A percentile compares a stretch with the other conserved stretches of the same genome.
These are phyloP conservation scores for Larix kaempferi DNA, from an alignment of 75 land plant species.

Conservation along the genomic window DNA sequence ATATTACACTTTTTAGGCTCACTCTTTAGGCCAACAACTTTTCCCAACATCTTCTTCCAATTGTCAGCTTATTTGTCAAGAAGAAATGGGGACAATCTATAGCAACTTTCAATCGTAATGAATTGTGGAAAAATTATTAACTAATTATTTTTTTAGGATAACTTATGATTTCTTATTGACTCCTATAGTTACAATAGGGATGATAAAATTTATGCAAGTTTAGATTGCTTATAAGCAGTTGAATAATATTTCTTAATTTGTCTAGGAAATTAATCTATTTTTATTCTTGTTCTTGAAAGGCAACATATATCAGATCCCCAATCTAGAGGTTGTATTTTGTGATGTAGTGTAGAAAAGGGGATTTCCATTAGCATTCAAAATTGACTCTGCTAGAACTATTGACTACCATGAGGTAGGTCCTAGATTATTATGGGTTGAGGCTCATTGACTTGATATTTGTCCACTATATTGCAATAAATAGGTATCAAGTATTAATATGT, in stretches of 20 bases:
- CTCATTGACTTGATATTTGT: neutral
- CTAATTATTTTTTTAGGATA: no score
- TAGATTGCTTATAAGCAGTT: no score
- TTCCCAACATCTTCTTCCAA: no score
- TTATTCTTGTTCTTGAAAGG: constrained; percentile 23
- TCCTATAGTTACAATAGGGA: no score
- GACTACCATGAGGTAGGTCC: constrained; percentile 80
- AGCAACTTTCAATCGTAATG: neutral
- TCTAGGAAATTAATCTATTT: neutral
- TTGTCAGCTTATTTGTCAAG: neutral
- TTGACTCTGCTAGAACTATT: constrained; percentile 99
- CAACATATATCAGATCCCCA: constrained; percentile 95
- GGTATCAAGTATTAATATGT: neutral
- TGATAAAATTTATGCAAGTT: no score
- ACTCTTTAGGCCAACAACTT: no score
- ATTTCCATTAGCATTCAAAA: constrained; percentile 52
- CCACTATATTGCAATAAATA: neutral
- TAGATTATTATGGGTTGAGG: constrained; percentile 5
- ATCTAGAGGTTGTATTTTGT: constrained; percentile 94
- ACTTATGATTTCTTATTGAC: no score
- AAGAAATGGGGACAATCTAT: neutral
- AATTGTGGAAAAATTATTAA: neutral
- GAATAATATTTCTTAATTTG: neutral
- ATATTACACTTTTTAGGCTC: no score
- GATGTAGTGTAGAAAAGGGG: constrained; percentile 63